phyloP scores from a whole-genome alignment of 2,329 filamentous ascomycete genomes.

The Alternaria sp. region DNA sequence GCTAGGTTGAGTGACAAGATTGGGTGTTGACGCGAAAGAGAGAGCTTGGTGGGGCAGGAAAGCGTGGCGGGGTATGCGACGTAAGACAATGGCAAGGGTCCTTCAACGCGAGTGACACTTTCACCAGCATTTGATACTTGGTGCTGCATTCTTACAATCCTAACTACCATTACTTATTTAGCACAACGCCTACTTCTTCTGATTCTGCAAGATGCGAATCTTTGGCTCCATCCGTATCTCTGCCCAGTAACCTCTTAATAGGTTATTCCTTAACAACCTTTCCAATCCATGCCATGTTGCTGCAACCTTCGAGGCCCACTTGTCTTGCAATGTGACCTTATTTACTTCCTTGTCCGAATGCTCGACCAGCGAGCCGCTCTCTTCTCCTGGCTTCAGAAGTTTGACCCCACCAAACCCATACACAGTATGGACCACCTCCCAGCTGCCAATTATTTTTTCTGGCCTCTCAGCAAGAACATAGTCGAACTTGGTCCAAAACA shows the following conservation, averaged over 20 bases:
- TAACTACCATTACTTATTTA: too few relatives aligned
- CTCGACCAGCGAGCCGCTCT: conserved; percentile 30
- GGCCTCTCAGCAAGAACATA: conserved; percentile 65
- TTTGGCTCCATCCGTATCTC: conserved; percentile 63
- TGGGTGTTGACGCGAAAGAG: conserved; percentile 24
- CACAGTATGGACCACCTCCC: conserved; percentile 62
- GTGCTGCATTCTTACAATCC: neutral
- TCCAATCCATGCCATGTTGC: conserved; percentile 44
- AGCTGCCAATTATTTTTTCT: conserved; percentile 59
- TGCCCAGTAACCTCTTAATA: conserved; percentile 63
- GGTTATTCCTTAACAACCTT: conserved; percentile 43
- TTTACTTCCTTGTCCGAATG: conserved; percentile 23
- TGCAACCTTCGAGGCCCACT: conserved; percentile 32
- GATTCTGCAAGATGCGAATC: conserved; percentile 60
- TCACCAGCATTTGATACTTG: neutral
- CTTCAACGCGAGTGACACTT: conserved; percentile 8
- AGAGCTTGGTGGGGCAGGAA: conserved; percentile 25
- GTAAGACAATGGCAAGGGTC: conserved; percentile 11
- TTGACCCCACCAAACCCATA: conserved; percentile 62
- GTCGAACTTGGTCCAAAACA: conserved; percentile 67
- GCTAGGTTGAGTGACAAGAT: conserved; percentile 12
- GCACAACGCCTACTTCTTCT: conserved; percentile 19
- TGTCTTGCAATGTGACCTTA: conserved; percentile 22
- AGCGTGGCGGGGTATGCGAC: conserved; percentile 24
- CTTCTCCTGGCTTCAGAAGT: conserved; percentile 57